phyloP scores from a whole-genome alignment of 2,329 filamentous ascomycete genomes.

The Fusarium nurragi region DNA sequence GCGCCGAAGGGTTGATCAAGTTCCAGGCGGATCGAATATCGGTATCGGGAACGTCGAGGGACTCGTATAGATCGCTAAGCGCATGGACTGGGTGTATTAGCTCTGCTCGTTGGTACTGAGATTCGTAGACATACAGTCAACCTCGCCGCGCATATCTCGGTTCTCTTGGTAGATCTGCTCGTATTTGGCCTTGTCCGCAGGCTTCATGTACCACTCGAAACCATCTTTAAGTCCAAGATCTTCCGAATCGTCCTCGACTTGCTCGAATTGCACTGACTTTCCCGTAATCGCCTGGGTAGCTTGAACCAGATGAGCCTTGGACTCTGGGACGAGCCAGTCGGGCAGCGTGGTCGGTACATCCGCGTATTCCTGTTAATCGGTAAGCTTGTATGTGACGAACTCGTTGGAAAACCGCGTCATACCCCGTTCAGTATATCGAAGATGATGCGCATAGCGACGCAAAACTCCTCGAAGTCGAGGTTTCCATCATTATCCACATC shows the following conservation, averaged over 20 bases:
- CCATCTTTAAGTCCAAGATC: conserved; percentile 88
- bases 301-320: conserved; percentile 89
- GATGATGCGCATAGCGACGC: conserved; percentile 97
- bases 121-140: conserved; percentile 68
- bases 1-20: conserved; percentile 90
- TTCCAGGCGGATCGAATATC: conserved; percentile 96
- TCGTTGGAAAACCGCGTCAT: conserved; percentile 36
- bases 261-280: conserved; percentile 83
- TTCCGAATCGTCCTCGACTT: conserved; percentile 84
- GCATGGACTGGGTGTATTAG: conserved; percentile 68
- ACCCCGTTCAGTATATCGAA: conserved; percentile 97
- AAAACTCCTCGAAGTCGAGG: conserved; percentile 99
- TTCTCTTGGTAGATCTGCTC: conserved; percentile 97
- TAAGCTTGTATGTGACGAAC: conserved; percentile 21
- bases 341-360: conserved; percentile 88
- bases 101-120: background rate
- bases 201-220: conserved; percentile 99
- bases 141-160: conserved; percentile 85
- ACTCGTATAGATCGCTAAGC: conserved; percentile 85
- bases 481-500: conserved; percentile 98
- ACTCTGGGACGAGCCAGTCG: conserved; percentile 97
- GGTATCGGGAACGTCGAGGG: conserved; percentile 75
- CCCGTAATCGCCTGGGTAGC: conserved; percentile 82
- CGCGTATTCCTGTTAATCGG: conserved; percentile 74
- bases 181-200: conserved; percentile 89